A percentile compares a stretch with the other conserved stretches of the same genome.
Evolutionary conservation across 768 basidiomycete genomes (phyloP).

Genomic region (Neoboletus magnificus): DNA sequence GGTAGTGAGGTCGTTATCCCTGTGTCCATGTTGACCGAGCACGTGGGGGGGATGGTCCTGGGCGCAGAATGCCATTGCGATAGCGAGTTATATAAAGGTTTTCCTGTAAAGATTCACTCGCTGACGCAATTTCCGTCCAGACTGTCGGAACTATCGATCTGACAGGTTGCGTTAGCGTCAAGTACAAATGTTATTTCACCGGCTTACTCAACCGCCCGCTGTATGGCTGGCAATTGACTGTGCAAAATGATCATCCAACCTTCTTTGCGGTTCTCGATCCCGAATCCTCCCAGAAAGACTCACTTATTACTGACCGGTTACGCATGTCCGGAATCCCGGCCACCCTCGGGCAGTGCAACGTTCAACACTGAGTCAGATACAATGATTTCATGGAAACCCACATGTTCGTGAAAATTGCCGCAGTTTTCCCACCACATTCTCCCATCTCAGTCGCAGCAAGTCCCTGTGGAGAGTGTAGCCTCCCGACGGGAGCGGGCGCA

Average conservation of each 20-base stretch:
- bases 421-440: background rate
- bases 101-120: background rate
- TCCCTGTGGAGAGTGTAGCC: background rate
- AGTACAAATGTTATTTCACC: background rate
- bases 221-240: background rate
- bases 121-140: constrained; percentile 15
- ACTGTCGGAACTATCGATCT: background rate
- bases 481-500: background rate
- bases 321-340: background rate
- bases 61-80: background rate
- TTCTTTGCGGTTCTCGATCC: background rate
- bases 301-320: background rate
- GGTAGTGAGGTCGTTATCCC: background rate
- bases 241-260: background rate
- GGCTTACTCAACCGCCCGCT: background rate
- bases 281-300: background rate
- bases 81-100: constrained; percentile 13
- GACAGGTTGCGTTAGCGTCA: background rate
- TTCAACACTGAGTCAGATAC: background rate
- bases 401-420: background rate
- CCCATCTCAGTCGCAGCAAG: background rate
- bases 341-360: background rate
- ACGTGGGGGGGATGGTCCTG: background rate
- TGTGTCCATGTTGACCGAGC: constrained; percentile 6
- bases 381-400: background rate